Conservation (phyloP, 192 early-diverging fungal genomes). For the Mortierella antarctica region DNA sequence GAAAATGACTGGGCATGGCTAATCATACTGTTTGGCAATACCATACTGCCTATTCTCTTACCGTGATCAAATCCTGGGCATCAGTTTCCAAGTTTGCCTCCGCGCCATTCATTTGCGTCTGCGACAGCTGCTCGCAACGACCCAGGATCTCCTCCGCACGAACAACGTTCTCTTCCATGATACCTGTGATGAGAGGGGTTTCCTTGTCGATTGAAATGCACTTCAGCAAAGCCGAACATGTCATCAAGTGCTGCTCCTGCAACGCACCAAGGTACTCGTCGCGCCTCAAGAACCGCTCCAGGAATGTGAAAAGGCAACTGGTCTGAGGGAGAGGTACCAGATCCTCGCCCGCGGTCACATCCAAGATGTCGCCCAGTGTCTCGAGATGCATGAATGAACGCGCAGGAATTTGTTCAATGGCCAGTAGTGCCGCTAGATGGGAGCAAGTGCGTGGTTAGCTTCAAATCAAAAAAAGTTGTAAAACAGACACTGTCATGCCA, state of each 20-base stretch:
- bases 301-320: constrained; percentile 27
- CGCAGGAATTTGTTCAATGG: constrained; percentile 25
- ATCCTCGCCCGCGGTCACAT: constrained; percentile 8
- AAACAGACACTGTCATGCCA: background rate
- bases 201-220: background rate
- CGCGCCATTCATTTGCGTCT: background rate
- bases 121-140: background rate
- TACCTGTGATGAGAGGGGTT: background rate
- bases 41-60: background rate
- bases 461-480: background rate
- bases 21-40: background rate
- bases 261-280: constrained; percentile 5
- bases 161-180: constrained; percentile 1
- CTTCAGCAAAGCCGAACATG: constrained; percentile 12
- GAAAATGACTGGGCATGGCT: too few relatives aligned
- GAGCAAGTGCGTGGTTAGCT: background rate
- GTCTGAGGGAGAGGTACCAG: constrained; percentile 12
- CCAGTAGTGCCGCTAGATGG: constrained; percentile 27
- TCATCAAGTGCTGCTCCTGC: constrained; percentile 1
- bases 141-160: background rate
- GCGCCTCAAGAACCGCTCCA: constrained; percentile 31
- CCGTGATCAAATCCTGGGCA: constrained; percentile 6
- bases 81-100: background rate
- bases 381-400: constrained; percentile 24
- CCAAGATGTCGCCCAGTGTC: constrained; percentile 15